phyloP scores from a whole-genome alignment of 225 moss, liverwort and hornwort genomes.

The Anthoceros angustus region DNA sequence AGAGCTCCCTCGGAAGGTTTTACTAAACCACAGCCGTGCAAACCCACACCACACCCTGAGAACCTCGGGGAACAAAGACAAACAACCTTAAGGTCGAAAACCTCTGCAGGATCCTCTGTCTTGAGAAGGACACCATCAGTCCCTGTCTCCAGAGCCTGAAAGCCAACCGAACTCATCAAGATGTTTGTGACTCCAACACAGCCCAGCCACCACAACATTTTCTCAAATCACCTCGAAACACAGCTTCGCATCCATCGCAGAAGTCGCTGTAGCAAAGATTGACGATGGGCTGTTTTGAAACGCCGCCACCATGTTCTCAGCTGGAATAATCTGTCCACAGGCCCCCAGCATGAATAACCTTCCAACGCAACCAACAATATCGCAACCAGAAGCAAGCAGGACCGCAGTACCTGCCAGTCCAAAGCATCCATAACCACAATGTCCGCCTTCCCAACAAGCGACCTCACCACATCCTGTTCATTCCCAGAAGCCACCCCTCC shows the following conservation, averaged over 20 bases:
- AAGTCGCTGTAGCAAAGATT: conserved; percentile 62
- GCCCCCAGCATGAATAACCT: neutral
- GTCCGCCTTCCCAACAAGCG: conserved; percentile 46
- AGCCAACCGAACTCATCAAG: neutral
- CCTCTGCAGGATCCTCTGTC: conserved; percentile 65
- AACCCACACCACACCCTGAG: too few species aligned
- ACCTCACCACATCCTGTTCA: conserved; percentile 46
- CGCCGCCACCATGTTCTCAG: conserved; percentile 81
- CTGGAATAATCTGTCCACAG: conserved; percentile 51
- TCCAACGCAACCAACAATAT: neutral
- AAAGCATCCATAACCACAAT: conserved; percentile 69
- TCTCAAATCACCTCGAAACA: conserved; percentile 39
- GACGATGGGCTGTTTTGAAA: conserved; percentile 59
- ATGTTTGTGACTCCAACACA: neutral
- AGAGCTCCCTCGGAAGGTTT: too few species aligned
- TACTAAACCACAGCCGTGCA: too few species aligned
- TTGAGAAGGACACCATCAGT: conserved; percentile 75
- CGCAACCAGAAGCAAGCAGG: neutral
- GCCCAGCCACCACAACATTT: neutral
- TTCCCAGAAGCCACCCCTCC: conserved; percentile 38
- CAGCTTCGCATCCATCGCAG: conserved; percentile 51
- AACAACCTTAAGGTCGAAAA: conserved; percentile 51
- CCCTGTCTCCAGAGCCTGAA: conserved; percentile 61
- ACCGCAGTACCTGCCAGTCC: conserved; percentile 45
- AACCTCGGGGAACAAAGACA: too few species aligned